Evolutionary conservation across 2,329 filamentous ascomycete species (phyloP).

Genomic region (Trichoderma sp.): DNA sequence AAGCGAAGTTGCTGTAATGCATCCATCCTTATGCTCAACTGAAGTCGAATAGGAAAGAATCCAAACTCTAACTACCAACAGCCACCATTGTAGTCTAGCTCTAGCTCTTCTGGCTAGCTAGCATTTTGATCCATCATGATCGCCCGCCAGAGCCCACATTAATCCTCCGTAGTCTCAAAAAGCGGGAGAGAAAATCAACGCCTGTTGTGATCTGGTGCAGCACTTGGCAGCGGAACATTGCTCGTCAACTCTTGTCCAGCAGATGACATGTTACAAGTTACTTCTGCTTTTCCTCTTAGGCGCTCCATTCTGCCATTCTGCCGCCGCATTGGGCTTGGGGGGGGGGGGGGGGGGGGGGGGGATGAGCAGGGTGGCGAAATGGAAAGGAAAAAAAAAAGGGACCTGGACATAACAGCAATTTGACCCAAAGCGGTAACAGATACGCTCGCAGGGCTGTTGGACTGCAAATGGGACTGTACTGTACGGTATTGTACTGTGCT

Average conservation of each 20-base stretch:
- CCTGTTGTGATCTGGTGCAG: not conserved
- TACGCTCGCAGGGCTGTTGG: constrained; percentile 1
- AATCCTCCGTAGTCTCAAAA: not conserved
- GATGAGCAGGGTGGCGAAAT: not conserved
- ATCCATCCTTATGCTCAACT: not conserved
- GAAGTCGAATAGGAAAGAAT: not conserved
- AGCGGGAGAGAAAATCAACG: not conserved
- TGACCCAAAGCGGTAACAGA: not conserved
- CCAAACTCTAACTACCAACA: not conserved
- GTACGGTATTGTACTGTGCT: not conserved
- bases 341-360: no score
- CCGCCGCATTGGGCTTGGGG: not conserved
- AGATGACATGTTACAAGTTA: not conserved
- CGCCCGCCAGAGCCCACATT: not conserved
- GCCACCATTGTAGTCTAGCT: not conserved
- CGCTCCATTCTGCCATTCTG: not conserved
- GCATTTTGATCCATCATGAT: not conserved
- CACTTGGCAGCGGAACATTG: not conserved
- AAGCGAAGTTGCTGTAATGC: not conserved
- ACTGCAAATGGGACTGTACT: not conserved
- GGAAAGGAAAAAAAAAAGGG: not conserved
- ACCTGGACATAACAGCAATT: not conserved
- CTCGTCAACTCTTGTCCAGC: no score
- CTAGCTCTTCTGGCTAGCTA: not conserved
- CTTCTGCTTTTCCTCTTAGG: not conserved